These are phyloP conservation scores for Ochetophila trinervis DNA, from an alignment of 306 rosid genomes.

Conservation along the genomic window DNA sequence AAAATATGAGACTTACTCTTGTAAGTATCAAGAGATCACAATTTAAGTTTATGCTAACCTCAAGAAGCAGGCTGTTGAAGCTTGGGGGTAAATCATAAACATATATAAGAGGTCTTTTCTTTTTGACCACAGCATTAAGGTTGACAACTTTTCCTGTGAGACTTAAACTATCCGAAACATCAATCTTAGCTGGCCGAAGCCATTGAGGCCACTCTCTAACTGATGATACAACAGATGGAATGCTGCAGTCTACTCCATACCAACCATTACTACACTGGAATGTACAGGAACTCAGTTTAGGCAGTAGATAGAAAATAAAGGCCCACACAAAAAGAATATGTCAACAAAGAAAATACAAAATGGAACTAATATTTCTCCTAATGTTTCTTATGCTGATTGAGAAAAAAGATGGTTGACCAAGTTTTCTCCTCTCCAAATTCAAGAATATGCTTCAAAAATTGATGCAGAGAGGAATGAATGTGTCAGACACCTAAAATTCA, in stretches of 20 bases:
- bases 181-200: constrained; percentile 84
- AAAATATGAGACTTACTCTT: constrained; percentile 21
- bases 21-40: constrained; percentile 18
- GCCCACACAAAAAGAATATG: constrained; percentile 6
- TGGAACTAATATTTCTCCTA: neutral
- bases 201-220: constrained; percentile 84
- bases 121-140: constrained; percentile 58
- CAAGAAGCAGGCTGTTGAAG: constrained; percentile 86
- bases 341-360: neutral
- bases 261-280: constrained; percentile 89
- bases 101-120: constrained; percentile 91
- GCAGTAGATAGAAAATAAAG: constrained; percentile 11
- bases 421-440: constrained; percentile 18
- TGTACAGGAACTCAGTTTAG: constrained; percentile 32
- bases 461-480: no score
- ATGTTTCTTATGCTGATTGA: neutral
- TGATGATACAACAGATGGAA: constrained; percentile 67
- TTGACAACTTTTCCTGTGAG: constrained; percentile 36
- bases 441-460: neutral
- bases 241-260: constrained; percentile 97
- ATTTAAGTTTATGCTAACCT: constrained; percentile 55
- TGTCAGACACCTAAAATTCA: no score
- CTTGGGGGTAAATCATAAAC: constrained; percentile 80
- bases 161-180: constrained; percentile 48
- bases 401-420: constrained; percentile 17